These are phyloP conservation scores for Ceratobasidium sp. DNA, from an alignment of 1,284 basidiomycete species.

Conservation along the genomic window DNA sequence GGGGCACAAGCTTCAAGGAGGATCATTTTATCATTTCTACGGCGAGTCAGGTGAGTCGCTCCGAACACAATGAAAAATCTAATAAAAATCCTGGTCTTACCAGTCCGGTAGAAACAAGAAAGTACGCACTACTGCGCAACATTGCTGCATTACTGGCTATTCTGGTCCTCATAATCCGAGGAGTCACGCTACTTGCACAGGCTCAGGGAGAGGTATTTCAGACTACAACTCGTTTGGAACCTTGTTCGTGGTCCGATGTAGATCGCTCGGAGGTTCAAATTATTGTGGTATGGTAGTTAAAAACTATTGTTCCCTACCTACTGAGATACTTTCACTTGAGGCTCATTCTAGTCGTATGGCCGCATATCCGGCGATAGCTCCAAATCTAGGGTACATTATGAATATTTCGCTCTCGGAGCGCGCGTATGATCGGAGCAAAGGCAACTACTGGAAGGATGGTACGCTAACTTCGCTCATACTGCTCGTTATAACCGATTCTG, in stretches of 20 bases:
- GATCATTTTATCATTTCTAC: background rate
- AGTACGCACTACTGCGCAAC: constrained; percentile 11
- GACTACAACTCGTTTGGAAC: constrained; percentile 9
- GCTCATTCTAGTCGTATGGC: background rate
- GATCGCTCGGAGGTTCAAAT: background rate
- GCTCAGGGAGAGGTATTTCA: constrained; percentile 21
- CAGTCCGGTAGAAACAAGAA: background rate
- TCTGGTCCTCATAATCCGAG: background rate
- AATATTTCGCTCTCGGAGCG: background rate
- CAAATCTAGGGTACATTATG: background rate
- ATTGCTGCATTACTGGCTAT: constrained; percentile 20
- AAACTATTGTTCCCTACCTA: background rate
- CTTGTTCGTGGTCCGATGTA: constrained; percentile 17
- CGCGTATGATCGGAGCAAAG: background rate
- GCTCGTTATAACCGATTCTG: no score
- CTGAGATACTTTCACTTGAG: background rate
- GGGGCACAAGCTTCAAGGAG: background rate
- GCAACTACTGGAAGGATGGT: background rate
- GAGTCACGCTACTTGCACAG: constrained; percentile 4
- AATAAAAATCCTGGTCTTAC: background rate
- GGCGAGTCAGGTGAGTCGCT: constrained; percentile 10
- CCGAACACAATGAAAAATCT: no score
- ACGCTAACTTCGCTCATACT: no score
- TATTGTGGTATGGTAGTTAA: background rate
- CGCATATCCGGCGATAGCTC: background rate